Evolutionary conservation across 495 filamentous ascomycete genomes (phyloP), one percentile per base, ranked within the genome.

Genomic region (Cercophora scortea): DNA sequence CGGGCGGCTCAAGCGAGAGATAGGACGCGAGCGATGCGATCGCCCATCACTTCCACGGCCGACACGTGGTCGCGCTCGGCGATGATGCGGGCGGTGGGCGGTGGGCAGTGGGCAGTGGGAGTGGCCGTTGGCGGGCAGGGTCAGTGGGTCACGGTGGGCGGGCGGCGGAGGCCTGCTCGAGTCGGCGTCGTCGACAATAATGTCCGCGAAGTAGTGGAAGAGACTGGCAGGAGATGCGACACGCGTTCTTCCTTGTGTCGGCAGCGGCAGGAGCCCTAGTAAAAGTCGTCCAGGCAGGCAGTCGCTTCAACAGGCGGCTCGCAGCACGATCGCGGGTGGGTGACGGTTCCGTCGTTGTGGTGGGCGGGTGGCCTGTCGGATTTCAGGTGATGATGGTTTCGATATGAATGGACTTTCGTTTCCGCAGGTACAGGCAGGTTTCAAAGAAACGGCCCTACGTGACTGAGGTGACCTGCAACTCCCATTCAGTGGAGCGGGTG

Each of bases 21-120:
- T 32, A 32, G 12, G 18, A 15, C 17, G 39, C 18, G 35, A 33
- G 38, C 45, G 39, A 45, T 18, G 45, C 57, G 50, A 49, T 32
- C 51, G 41, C 50, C 48, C 57, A 62, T 60, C n/a, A 54, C 47
- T 59, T 34, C 9, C 10, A 15, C 33, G 12, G 45, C 43, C 38
- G 25, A 33, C 15, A 8, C 43, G 51, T 18, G 43, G 32, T 40
- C 12, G 53, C 47, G 53, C 46, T 49, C 16, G 32, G 46, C 15
- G 17, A 38, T 16, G 39, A 18, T 11, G 8, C 32, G 34, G n/a
- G n/a, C n/a, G n/a, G n/a, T n/a, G n/a, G n/a, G n/a, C n/a, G n/a
- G n/a, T n/a, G n/a, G n/a, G n/a, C n/a, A n/a, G n/a, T n/a, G n/a
- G n/a, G n/a, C n/a, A n/a, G n/a, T n/a, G n/a, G 8, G 33, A 32